Evolutionary conservation across 2,329 filamentous ascomycete species (phyloP).

Genomic region (Rhytidhysteron rufulum): DNA sequence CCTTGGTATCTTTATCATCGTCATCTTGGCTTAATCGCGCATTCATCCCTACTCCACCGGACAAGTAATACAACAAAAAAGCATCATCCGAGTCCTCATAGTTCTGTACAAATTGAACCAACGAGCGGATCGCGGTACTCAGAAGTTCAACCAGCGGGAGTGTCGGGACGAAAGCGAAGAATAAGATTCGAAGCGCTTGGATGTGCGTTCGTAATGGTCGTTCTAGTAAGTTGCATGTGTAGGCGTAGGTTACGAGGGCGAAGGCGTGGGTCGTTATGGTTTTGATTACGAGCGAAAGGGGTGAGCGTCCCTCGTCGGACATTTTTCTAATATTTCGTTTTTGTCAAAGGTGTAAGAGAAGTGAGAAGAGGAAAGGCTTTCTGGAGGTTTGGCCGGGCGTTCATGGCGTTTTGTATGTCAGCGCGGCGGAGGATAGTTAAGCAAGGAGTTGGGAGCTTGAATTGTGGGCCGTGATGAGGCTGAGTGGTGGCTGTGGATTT

Average conservation of each 20-base stretch:
- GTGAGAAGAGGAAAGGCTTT: too few relatives aligned
- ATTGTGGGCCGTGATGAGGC: too few relatives aligned
- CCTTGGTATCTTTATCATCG: slow-evolving; percentile 7
- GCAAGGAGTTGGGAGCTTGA: too few relatives aligned
- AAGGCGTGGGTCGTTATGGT: slow-evolving; percentile 13
- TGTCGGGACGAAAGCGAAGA: slow-evolving; percentile 14
- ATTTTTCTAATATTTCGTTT: too few relatives aligned
- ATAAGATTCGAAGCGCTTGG: slow-evolving; percentile 10
- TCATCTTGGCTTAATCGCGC: slow-evolving; percentile 5
- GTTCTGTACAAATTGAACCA: slow-evolving; percentile 10
- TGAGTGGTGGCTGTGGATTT: too few relatives aligned
- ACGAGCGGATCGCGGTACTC: slow-evolving; percentile 1
- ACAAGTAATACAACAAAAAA: slow-evolving; percentile 12
- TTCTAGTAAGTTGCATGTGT: slow-evolving; percentile 6
- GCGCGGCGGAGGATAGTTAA: too few relatives aligned
- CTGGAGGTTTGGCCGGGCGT: too few relatives aligned
- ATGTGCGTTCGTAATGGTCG: slow-evolving; percentile 7
- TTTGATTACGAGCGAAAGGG: slow-evolving; percentile 10
- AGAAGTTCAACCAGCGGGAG: slow-evolving; percentile 10
- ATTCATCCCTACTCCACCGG: slow-evolving; percentile 9
- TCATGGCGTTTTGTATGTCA: too few relatives aligned
- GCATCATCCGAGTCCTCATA: slow-evolving; percentile 13
- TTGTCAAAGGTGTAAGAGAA: too few relatives aligned
- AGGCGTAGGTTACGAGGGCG: slow-evolving; percentile 10
- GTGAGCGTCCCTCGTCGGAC: too few relatives aligned